Evolutionary conservation across 371 early-diverging fungal species (phyloP), one percentile per base, ranked within the genome.

Genomic region (Encephalitozoon cuniculi): DNA sequence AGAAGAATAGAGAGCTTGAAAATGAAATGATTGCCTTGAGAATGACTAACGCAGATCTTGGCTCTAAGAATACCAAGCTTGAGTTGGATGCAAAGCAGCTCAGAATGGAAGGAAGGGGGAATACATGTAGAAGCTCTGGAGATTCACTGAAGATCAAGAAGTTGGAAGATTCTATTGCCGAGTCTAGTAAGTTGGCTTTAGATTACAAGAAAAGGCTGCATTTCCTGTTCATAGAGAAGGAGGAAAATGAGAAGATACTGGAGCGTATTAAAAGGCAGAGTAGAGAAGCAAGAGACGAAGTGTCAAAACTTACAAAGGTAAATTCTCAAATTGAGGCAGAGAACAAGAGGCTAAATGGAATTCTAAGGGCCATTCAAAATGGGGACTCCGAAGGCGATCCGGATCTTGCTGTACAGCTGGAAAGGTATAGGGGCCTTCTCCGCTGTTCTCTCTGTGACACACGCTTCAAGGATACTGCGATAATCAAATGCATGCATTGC

Each of bases 401-500:
- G 5, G 34, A 28, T 32, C 43, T 32, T 39, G n/a, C 23, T 26
- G 23, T 32, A 46, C 28, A 66, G 32, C 4, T 55, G 43, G 76
- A 81, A 49, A 64, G 39, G 23, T 81, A 82, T 63, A 75, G 71
- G 40, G 67, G 75, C 54, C 46, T 80, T 65, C 40, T 85, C 2
- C 67, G 72, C 30, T 85, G 86, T 63, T 54, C 63, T 21, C 30
- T 81, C 4, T 85, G 86, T 75, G 76, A 78, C 43, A 40, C 54
- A 2, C 82, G 83, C 66, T 54, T 73, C 37, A 84, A 84, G 51
- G 51, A 83, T 67, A 64, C 76, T 4, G 81, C 75, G n/a, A 79
- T 85, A 30, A 52, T 34, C 18, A 82, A 78, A 46, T 85, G 85
- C 69, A 83, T 82, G 85, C 85, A 85, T 76, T 65, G 82, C 15